A percentile compares a stretch with the other conserved stretches of the same genome.
Evolutionary conservation across 2,329 filamentous ascomycete species (phyloP).

Genomic region (Aureobasidium sp.): DNA sequence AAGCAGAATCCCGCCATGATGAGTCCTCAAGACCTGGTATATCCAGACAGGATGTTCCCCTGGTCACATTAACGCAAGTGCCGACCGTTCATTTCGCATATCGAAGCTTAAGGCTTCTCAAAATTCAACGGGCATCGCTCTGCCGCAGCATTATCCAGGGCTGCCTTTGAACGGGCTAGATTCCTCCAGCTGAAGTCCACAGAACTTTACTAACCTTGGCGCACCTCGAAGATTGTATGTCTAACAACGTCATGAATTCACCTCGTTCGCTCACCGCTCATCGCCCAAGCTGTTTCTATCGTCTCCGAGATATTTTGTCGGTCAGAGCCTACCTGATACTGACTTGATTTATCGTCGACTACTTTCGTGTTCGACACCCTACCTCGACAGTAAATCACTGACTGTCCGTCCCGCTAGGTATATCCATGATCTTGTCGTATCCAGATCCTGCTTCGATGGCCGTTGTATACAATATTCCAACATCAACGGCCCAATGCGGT

Average conservation of each 20-base stretch:
- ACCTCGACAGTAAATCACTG: background rate
- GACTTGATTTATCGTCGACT: background rate
- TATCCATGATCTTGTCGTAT: background rate
- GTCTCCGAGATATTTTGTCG: background rate
- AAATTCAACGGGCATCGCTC: background rate
- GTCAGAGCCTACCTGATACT: background rate
- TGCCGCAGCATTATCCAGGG: background rate
- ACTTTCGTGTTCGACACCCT: too few relatives aligned
- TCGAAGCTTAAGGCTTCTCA: background rate
- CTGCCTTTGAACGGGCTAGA: background rate
- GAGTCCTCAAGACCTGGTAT: too few relatives aligned
- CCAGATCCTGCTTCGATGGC: background rate
- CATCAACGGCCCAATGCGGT: background rate
- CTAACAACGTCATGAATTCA: background rate
- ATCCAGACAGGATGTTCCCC: background rate
- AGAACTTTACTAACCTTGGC: background rate
- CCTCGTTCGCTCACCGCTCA: too few relatives aligned
- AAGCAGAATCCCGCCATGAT: background rate
- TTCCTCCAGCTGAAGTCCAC: background rate
- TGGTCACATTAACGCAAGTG: background rate
- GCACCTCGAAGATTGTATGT: too few relatives aligned
- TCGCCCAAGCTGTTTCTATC: background rate
- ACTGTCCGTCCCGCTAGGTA: background rate
- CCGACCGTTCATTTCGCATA: background rate
- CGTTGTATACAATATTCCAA: conserved; percentile 18